A percentile compares a stretch with the other conserved stretches of the same genome.
phyloP scores from a whole-genome alignment of 2,329 filamentous ascomycete genomes.

The Colletotrichum cuscutae region DNA sequence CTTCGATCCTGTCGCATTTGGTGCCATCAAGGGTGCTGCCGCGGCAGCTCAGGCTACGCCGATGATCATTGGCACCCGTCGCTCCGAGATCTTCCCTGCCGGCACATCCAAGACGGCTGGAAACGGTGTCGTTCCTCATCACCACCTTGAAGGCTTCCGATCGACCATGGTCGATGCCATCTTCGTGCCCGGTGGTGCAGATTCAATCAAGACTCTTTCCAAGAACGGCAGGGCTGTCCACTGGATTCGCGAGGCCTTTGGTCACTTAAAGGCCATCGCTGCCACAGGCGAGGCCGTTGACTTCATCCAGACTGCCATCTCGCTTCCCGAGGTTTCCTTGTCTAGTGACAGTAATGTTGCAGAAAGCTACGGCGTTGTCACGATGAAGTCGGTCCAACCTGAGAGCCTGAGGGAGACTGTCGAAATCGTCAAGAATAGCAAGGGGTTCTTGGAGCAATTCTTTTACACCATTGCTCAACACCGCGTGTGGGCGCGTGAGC shows the following conservation, averaged over 20 bases:
- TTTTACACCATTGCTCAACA: constrained; percentile 77
- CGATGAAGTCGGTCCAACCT: constrained; percentile 63
- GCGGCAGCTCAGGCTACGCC: constrained; percentile 72
- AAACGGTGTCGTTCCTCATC: constrained; percentile 73
- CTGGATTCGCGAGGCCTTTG: constrained; percentile 84
- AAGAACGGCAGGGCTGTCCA: constrained; percentile 79
- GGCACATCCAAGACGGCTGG: constrained; percentile 63
- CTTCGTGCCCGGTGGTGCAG: constrained; percentile 78
- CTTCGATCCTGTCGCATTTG: constrained; percentile 74
- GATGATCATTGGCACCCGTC: constrained; percentile 76
- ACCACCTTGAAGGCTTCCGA: constrained; percentile 83
- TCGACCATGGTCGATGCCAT: constrained; percentile 85
- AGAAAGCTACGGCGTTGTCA: constrained; percentile 83
- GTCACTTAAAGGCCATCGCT: constrained; percentile 82
- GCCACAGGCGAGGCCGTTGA: constrained; percentile 78
- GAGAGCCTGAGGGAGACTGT: constrained; percentile 70
- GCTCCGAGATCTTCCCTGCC: constrained; percentile 72
- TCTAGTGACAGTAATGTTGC: constrained; percentile 60
- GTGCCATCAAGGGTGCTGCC: constrained; percentile 71
- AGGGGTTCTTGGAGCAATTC: constrained; percentile 77
- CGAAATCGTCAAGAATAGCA: constrained; percentile 73
- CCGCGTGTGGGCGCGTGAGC: constrained; percentile 78
- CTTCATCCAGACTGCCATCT: constrained; percentile 64
- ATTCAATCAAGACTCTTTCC: constrained; percentile 70
- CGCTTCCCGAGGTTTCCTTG: constrained; percentile 52